phyloP scores from a whole-genome alignment of 345 rosid genomes.

The Rubroshorea leprosula region DNA sequence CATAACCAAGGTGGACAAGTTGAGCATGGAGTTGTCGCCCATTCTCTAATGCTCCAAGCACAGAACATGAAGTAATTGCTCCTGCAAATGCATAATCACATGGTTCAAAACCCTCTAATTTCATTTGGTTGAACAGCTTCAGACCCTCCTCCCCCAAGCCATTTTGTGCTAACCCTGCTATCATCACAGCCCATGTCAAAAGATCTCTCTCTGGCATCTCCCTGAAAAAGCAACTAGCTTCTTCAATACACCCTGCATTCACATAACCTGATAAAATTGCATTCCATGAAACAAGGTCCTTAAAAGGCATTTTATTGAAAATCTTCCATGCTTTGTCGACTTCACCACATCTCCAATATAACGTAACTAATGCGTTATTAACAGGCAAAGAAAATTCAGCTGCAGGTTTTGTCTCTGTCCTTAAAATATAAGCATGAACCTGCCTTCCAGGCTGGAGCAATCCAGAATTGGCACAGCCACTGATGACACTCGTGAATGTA shows the following conservation, averaged over 20 bases:
- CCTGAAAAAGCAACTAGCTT: constrained; percentile 24
- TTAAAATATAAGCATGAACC: constrained; percentile 16
- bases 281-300: constrained; percentile 38
- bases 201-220: constrained; percentile 27
- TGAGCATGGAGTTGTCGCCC: constrained; percentile 41
- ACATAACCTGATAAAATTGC: constrained; percentile 32
- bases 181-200: constrained; percentile 36
- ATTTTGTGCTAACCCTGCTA: constrained; percentile 34
- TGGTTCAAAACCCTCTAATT: constrained; percentile 25
- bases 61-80: constrained; percentile 34
- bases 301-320: constrained; percentile 31
- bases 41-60: constrained; percentile 28
- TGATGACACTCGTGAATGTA: constrained; percentile 13
- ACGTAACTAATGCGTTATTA: constrained; percentile 35
- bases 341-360: constrained; percentile 34
- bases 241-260: constrained; percentile 24
- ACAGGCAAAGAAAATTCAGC: constrained; percentile 32
- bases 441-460: constrained; percentile 16
- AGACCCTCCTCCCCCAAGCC: constrained; percentile 34
- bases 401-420: constrained; percentile 12
- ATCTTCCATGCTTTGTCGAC: constrained; percentile 21
- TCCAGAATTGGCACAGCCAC: constrained; percentile 16
- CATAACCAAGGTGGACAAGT: constrained; percentile 27
- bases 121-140: constrained; percentile 33
- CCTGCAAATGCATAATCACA: constrained; percentile 40